phyloP scores from a whole-genome alignment of 2,329 filamentous ascomycete genomes.

The Trichophyton rubrum region DNA sequence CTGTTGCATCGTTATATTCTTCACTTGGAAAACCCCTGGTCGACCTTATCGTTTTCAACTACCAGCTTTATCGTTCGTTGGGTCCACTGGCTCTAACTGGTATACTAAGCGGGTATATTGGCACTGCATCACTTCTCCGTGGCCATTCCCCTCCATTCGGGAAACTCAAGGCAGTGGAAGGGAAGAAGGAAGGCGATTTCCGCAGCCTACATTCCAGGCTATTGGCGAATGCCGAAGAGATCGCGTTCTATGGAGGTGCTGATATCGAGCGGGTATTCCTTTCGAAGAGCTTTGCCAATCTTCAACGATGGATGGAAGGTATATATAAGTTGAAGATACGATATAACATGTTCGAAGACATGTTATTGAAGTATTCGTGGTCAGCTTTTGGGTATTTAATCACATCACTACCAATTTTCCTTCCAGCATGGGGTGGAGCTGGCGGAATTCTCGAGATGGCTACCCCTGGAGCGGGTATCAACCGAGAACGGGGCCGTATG shows the following conservation, averaged over 20 bases:
- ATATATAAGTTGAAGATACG: slow-evolving; percentile 97
- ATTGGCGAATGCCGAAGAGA: slow-evolving; percentile 93
- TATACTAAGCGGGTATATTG: slow-evolving; percentile 81
- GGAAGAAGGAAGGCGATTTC: slow-evolving; percentile 89
- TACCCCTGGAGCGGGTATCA: slow-evolving; percentile 29
- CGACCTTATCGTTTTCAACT: slow-evolving; percentile 96
- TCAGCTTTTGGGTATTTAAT: slow-evolving; percentile 93
- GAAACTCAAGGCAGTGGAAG: slow-evolving; percentile 91
- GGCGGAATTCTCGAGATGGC: slow-evolving; percentile 59
- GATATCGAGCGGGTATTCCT: slow-evolving; percentile 91
- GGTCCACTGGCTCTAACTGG: slow-evolving; percentile 78
- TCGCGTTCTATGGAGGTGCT: slow-evolving; percentile 92
- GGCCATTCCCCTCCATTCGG: slow-evolving; percentile 89
- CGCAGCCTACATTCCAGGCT: slow-evolving; percentile 78
- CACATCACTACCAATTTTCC: slow-evolving; percentile 82
- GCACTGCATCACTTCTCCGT: slow-evolving; percentile 80
- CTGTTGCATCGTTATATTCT: slow-evolving; percentile 85
- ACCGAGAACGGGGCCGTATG: slow-evolving; percentile 74
- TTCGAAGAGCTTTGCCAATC: slow-evolving; percentile 79
- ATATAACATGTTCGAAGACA: slow-evolving; percentile 98
- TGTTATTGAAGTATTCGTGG: slow-evolving; percentile 97
- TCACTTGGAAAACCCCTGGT: slow-evolving; percentile 95
- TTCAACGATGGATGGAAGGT: slow-evolving; percentile 94
- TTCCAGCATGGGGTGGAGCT: slow-evolving; percentile 84
- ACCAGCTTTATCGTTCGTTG: slow-evolving; percentile 83